Evolutionary conservation across 306 rosid genomes (phyloP), one percentile per base, ranked within the genome.

Genomic region (Rubus idaeus): DNA sequence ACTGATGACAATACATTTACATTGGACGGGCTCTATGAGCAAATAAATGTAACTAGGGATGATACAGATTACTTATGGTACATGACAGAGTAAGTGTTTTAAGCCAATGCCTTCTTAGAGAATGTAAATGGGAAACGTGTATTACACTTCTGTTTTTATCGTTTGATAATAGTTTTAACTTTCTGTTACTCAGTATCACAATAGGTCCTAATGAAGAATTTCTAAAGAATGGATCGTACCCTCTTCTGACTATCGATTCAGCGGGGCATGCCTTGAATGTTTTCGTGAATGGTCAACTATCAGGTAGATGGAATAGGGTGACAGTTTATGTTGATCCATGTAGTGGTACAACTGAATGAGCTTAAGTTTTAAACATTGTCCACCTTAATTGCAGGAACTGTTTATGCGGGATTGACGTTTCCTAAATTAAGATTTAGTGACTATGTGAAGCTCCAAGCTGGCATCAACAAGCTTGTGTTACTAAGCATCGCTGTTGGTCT

Each of bases 261-360:
- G 97, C 99, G 53, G 99, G 97, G 70, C 97, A 95, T 86, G 96
- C 87, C 64, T 52, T 95, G 76, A 93, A 88, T 84, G 96, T 92
- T 81, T 92, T 95, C 86, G 79, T 90, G 76, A 91, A 92, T 73
- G 97, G 97, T 35, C 91, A 88, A 80, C 92, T 88, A 78, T 78
- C 97, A 85, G 99, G 99, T 95, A 77, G 49, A 76, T 64, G 53
- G 77, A 81, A 68, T 26, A 53, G 67, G 61, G 58, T 50, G 58
- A 18, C 26, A 50, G 53, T 68, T 2, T 65, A 23, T 45, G 40
- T 2, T 10, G 26, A 21, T 56, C 52, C 39, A 13, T 64, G 57
- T 14, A 35, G 20, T 47, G 21, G 64, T 47, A 44, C 62, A 41
- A 18, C 69, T 56, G 55, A 70, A 57, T 64, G 64, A 86, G 76